Base-by-base conservation (phyloP, 345 rosid genomes). In the Barbarea vulgaris region DNA sequence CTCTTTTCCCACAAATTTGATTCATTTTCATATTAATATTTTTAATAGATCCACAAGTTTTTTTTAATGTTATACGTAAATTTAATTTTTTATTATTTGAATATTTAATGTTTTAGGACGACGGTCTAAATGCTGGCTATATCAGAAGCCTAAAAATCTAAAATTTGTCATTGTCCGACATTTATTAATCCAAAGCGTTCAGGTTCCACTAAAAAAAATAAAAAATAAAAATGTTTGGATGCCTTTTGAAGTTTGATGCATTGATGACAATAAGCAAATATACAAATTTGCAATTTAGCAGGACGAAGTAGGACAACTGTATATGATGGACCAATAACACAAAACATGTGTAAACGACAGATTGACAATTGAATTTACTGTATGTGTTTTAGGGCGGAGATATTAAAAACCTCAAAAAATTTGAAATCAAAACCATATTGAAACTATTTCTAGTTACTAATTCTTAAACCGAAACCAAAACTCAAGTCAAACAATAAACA, bases 171-270 rank as follows among this genome's bases (percentile, higher is more conserved):
- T 34, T 34, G 62, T 53, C 18, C 48, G 24, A 68, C 25, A 53
- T 68, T 67, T 53, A 36, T 67, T 9, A 53, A 22, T 24, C 50
- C 33, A 52, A 51, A 52, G 71, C 58, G 10, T 10, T 18, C 55
- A 47, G 57, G 42, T 64, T 28, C 39, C 24, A 17, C 54, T 18
- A n/a, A 42, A 63, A 6, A n/a, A 57, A 36, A 59, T 2, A 0
- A 24, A 9, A 64, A 9, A 1, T 0, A 4, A 15, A 7, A 28
- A 4, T n/a, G 33, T 33, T 19, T 59, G 44, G 46, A 8, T 58
- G 44, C n/a, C 64, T 30, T 59, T 59, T 59, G 64, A 37, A 19
- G 46, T 59, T 59, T 59, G 64, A 37, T 34, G 46, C 64, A 59
- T 34, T 59, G 64, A 59, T 59, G 64, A 19, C 46, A 59, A 59